Conservation (phyloP, 192 early-diverging fungal species). For the Tieghemiomyces parasiticus region DNA sequence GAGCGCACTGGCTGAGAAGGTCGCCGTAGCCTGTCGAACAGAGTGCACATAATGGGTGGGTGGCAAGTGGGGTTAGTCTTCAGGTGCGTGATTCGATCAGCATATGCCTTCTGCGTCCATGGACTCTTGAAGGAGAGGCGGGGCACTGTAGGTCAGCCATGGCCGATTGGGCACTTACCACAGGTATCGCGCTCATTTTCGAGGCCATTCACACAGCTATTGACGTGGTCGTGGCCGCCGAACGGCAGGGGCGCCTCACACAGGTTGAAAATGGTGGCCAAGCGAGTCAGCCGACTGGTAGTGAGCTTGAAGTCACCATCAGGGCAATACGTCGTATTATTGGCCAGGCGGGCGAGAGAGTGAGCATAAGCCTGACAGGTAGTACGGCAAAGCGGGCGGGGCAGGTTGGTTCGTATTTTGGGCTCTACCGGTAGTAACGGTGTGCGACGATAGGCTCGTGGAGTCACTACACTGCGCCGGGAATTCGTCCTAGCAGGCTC, state of each 20-base stretch:
- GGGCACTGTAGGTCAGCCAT: too few species aligned
- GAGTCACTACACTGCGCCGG: too few species aligned
- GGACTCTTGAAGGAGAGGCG: not conserved
- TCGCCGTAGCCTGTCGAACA: not conserved
- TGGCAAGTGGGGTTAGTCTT: not conserved
- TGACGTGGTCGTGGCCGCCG: not conserved
- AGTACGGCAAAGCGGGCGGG: conserved; percentile 16
- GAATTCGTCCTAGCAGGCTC: too few species aligned
- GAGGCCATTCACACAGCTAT: conserved; percentile 20
- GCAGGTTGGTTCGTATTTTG: not conserved
- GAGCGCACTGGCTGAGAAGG: conserved; percentile 15
- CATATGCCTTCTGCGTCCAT: not conserved
- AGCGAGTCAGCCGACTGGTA: too few species aligned
- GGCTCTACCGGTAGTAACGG: too few species aligned
- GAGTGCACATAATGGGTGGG: too few species aligned
- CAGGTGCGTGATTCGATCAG: not conserved
- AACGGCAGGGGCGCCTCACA: too few species aligned
- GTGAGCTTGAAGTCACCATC: too few species aligned
- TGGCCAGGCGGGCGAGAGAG: not conserved
- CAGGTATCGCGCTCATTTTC: conserved; percentile 29
- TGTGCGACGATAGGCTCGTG: too few species aligned
- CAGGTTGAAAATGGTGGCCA: too few species aligned
- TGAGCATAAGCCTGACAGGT: conserved; percentile 12
- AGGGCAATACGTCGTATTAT: conserved; percentile 22
- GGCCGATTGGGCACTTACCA: conserved; percentile 23